phyloP scores from a whole-genome alignment of 2,329 filamentous ascomycete species.

The Diaporthe citrichinensis region DNA sequence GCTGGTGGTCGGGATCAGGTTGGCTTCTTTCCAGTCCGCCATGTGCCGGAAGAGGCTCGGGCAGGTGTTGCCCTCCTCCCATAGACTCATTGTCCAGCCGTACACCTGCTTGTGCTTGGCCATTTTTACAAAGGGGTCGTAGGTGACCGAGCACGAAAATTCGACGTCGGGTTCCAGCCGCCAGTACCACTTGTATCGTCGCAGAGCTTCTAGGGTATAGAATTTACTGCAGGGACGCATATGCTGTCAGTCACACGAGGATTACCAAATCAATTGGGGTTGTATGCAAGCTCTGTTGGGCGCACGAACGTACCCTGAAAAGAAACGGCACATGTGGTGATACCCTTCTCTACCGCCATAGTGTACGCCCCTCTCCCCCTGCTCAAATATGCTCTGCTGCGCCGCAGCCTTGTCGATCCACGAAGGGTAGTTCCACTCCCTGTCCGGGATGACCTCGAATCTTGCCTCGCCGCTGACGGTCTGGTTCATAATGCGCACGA shows the following conservation, averaged over 20 bases:
- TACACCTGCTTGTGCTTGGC: slow-evolving; percentile 59
- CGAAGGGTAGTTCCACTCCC: slow-evolving; percentile 58
- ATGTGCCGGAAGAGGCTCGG: slow-evolving; percentile 58
- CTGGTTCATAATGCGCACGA: slow-evolving; percentile 54
- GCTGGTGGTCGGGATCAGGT: slow-evolving; percentile 51
- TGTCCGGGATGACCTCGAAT: slow-evolving; percentile 58
- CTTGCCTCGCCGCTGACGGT: slow-evolving; percentile 54
- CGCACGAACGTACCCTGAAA: slow-evolving; percentile 55
- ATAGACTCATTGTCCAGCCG: slow-evolving; percentile 60
- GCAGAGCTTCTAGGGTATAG: slow-evolving; percentile 57
- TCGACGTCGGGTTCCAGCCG: slow-evolving; percentile 61
- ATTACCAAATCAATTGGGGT: not conserved
- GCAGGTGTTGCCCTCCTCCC: slow-evolving; percentile 59
- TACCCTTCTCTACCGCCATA: slow-evolving; percentile 58
- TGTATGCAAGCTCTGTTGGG: not conserved
- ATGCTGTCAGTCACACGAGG: slow-evolving; percentile 17
- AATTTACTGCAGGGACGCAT: slow-evolving; percentile 53
- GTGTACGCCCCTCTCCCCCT: slow-evolving; percentile 50
- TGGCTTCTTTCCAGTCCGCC: slow-evolving; percentile 57
- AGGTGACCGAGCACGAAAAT: slow-evolving; percentile 61
- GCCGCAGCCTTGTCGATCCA: slow-evolving; percentile 46
- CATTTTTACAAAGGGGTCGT: slow-evolving; percentile 63
- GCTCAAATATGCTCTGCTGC: slow-evolving; percentile 45
- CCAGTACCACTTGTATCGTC: slow-evolving; percentile 63
- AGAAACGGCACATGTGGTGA: slow-evolving; percentile 56